These are phyloP conservation scores for Aspergillus indologenus DNA, from an alignment of 495 filamentous ascomycete genomes.

Conservation along the genomic window DNA sequence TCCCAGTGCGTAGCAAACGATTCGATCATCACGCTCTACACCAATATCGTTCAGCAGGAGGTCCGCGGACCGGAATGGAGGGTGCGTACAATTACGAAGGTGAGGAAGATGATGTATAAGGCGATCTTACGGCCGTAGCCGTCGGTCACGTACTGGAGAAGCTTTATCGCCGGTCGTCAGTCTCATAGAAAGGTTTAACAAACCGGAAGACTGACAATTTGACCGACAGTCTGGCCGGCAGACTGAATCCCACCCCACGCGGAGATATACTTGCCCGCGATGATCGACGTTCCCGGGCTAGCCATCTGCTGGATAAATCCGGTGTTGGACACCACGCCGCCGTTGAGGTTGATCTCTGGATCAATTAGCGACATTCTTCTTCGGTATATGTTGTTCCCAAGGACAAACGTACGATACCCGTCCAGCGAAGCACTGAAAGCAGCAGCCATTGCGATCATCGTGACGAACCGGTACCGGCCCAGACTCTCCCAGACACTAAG, in stretches of 20 bases:
- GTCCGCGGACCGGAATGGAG: background rate
- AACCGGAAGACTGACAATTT: conserved; percentile 31
- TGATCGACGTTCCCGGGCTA: conserved; percentile 27
- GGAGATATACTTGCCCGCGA: conserved; percentile 34
- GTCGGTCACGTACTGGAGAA: conserved; percentile 34
- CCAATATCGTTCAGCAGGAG: conserved; percentile 4
- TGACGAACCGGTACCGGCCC: conserved; percentile 24
- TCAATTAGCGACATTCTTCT: background rate
- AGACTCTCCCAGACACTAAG: conserved; percentile 31
- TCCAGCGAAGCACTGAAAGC: conserved; percentile 40
- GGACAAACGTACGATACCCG: conserved; percentile 34
- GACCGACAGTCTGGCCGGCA: conserved; percentile 35
- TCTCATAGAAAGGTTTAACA: too few species aligned
- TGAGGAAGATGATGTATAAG: conserved; percentile 16
- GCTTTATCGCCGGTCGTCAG: conserved; percentile 15
- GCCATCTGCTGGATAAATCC: conserved; percentile 39
- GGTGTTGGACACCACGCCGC: conserved; percentile 39
- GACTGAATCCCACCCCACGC: conserved; percentile 44
- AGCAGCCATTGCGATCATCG: conserved; percentile 21
- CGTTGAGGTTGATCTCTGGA: conserved; percentile 42
- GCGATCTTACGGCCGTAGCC: conserved; percentile 15
- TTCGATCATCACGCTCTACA: conserved; percentile 31
- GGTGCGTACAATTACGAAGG: conserved; percentile 11
- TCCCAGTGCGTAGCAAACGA: conserved; percentile 36
- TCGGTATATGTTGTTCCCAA: too few species aligned